phyloP scores from a whole-genome alignment of 805 yeast genomes.

The Metschnikowia similis region DNA sequence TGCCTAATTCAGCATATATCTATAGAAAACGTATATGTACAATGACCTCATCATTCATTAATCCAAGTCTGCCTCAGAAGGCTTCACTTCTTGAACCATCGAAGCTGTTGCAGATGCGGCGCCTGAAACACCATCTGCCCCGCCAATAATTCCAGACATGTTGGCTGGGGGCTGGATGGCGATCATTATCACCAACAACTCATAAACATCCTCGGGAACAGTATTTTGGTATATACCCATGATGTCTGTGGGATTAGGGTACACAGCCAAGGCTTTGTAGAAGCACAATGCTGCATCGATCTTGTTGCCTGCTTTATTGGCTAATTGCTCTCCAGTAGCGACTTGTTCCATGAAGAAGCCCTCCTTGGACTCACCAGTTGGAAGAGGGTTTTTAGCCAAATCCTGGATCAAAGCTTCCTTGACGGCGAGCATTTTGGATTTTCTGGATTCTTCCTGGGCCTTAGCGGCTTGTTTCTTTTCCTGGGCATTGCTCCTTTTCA shows the following conservation, averaged over 20 bases:
- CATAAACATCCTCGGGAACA: conserved; percentile 77
- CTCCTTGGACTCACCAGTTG: conserved; percentile 65
- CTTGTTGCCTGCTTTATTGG: conserved; percentile 61
- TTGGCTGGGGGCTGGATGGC: conserved; percentile 86
- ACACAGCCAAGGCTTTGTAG: conserved; percentile 89
- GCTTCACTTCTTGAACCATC: conserved; percentile 18
- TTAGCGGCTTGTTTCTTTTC: conserved; percentile 56
- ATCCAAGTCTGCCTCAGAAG: conserved; percentile 18
- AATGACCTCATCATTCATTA: conserved; percentile 7
- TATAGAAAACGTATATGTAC: conserved; percentile 3
- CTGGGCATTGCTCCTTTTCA: conserved; percentile 59
- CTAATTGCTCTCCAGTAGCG: conserved; percentile 77
- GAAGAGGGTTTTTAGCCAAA: conserved; percentile 68
- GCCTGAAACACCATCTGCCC: conserved; percentile 16
- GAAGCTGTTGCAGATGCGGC: conserved; percentile 27
- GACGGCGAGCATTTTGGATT: conserved; percentile 56
- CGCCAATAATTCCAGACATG: conserved; percentile 60
- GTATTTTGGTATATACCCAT: conserved; percentile 86
- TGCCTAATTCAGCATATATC: neutral
- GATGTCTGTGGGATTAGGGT: conserved; percentile 92
- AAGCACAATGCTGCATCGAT: conserved; percentile 83
- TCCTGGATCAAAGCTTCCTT: conserved; percentile 61
- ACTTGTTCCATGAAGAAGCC: conserved; percentile 77
- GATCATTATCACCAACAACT: conserved; percentile 80
- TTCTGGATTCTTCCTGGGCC: conserved; percentile 53